Evolutionary conservation across 352 stramenopile species (phyloP).

Genomic region (Pythium pectinolyticum): DNA sequence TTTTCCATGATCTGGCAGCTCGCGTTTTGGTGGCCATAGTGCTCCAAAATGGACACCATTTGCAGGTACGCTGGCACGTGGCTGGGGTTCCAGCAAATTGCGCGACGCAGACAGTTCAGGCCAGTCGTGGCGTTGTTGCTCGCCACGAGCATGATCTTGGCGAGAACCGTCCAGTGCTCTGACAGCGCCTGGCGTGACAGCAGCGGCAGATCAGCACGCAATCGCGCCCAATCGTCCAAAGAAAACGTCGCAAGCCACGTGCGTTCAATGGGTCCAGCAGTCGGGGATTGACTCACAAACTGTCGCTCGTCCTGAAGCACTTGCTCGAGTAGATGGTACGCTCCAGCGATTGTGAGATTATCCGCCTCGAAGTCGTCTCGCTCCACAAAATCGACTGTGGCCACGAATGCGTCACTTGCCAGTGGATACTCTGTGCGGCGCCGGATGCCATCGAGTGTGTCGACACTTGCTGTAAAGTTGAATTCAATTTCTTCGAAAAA

Average conservation of each 20-base stretch:
- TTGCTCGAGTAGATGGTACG: neutral
- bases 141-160: constrained; percentile 11
- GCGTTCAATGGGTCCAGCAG: constrained; percentile 1
- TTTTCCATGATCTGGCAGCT: constrained; percentile 33
- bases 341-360: neutral
- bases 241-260: constrained; percentile 22
- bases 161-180: constrained; percentile 24
- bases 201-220: neutral
- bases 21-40: constrained; percentile 17
- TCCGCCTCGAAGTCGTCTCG: neutral
- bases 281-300: constrained; percentile 3
- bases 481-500: constrained; percentile 14
- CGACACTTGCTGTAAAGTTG: constrained; percentile 11
- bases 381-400: neutral
- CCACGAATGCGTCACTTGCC: neutral
- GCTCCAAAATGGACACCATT: constrained; percentile 15
- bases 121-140: constrained; percentile 13
- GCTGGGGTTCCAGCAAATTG: constrained; percentile 27
- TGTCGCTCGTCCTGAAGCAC: constrained; percentile 22
- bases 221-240: neutral
- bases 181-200: constrained; percentile 13
- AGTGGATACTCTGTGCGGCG: neutral
- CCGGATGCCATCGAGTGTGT: constrained; percentile 1
- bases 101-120: constrained; percentile 34
- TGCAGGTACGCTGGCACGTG: constrained; percentile 30